A percentile compares a stretch with the other conserved stretches of the same genome.
Conservation (phyloP, 495 filamentous ascomycete genomes). For the Trichoderma erinaceum region DNA sequence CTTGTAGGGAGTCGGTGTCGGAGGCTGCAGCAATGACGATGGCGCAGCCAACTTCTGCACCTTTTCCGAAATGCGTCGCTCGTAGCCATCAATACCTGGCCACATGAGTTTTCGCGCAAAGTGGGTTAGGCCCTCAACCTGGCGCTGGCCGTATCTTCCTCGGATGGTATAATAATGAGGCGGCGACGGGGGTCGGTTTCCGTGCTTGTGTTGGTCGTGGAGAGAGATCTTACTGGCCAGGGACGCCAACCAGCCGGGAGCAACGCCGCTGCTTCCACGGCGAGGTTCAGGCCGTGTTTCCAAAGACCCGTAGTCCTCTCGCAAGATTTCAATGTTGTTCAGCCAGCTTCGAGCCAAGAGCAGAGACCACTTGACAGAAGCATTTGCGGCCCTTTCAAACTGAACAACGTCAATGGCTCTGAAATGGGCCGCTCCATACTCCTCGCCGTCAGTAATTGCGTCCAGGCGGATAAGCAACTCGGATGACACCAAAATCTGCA, state of each 20-base stretch:
- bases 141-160: constrained; percentile 42
- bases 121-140: constrained; percentile 50
- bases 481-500: constrained; percentile 71
- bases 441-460: constrained; percentile 56
- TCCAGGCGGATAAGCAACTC: constrained; percentile 74
- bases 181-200: constrained; percentile 17
- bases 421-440: constrained; percentile 42
- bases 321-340: constrained; percentile 55
- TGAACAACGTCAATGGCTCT: constrained; percentile 53
- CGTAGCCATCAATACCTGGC: constrained; percentile 42
- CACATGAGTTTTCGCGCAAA: constrained; percentile 53
- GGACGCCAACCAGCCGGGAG: constrained; percentile 43
- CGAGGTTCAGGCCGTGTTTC: constrained; percentile 23
- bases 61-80: constrained; percentile 35
- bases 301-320: constrained; percentile 35
- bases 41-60: constrained; percentile 34
- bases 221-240: constrained; percentile 47
- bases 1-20: constrained; percentile 30
- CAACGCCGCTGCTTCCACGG: constrained; percentile 25
- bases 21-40: constrained; percentile 28
- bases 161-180: constrained; percentile 34
- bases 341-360: constrained; percentile 68
- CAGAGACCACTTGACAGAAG: constrained; percentile 74
- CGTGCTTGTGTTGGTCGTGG: constrained; percentile 22
- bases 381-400: constrained; percentile 58